Percentiles rank a stretch among this genome's conserved stretches.
These are phyloP conservation scores for Oidiodendron maius DNA, from an alignment of 495 filamentous ascomycete species.

Conservation along the genomic window DNA sequence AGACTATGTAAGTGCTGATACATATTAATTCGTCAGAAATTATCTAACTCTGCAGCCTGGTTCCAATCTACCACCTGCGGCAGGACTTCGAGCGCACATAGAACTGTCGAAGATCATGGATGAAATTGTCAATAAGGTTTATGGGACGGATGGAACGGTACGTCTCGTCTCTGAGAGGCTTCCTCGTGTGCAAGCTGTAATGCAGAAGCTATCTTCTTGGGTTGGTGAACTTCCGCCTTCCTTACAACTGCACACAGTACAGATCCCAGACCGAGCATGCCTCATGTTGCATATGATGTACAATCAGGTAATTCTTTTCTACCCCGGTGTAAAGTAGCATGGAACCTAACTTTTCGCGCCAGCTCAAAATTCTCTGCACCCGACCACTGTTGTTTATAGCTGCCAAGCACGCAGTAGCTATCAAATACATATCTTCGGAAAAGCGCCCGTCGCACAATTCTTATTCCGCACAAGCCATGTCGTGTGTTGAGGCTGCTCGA, in stretches of 20 bases:
- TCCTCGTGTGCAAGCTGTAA: neutral
- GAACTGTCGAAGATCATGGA: constrained; percentile 32
- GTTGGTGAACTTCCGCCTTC: neutral
- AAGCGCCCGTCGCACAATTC: neutral
- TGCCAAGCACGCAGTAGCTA: constrained; percentile 30
- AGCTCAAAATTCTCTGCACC: constrained; percentile 34
- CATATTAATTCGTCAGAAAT: neutral
- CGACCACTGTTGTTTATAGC: constrained; percentile 34
- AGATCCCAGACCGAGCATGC: constrained; percentile 22
- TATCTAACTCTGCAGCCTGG: neutral
- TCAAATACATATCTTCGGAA: neutral
- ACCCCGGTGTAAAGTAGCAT: neutral
- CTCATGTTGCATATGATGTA: constrained; percentile 35
- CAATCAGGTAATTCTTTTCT: constrained; percentile 28
- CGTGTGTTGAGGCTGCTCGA: neutral
- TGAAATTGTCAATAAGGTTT: constrained; percentile 31
- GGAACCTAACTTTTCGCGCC: constrained; percentile 7
- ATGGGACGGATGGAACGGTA: constrained; percentile 17
- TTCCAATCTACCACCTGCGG: constrained; percentile 25
- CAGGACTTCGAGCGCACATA: constrained; percentile 31
- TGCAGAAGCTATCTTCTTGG: constrained; percentile 1
- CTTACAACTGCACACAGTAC: neutral
- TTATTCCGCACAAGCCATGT: neutral
- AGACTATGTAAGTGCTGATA: constrained; percentile 21
- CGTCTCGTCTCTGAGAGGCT: neutral